A percentile compares a stretch with the other conserved stretches of the same genome.
Evolutionary conservation across 768 basidiomycete genomes (phyloP).

Genomic region (Lactarius trivialis): DNA sequence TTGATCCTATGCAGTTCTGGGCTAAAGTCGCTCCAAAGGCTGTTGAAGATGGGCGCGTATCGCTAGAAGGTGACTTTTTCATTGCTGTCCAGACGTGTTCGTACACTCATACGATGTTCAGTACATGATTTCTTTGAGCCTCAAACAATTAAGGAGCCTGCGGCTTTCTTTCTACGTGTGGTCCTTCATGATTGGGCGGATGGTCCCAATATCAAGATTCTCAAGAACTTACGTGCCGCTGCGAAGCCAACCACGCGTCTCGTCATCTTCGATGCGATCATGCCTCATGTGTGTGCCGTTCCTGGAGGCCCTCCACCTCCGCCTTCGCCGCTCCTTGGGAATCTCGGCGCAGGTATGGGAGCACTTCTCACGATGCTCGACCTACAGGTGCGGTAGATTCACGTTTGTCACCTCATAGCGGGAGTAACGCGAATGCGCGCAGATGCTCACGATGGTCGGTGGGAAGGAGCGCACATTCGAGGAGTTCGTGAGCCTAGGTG

Average conservation of each 20-base stretch:
- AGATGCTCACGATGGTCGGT: constrained; percentile 30
- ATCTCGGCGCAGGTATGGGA: constrained; percentile 4
- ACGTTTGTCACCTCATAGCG: background rate
- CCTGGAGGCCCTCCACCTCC: background rate
- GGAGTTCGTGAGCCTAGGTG: constrained; percentile 19
- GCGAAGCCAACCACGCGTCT: constrained; percentile 24
- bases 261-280: constrained; percentile 25
- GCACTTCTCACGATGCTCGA: constrained; percentile 9
- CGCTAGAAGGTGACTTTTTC: constrained; percentile 5
- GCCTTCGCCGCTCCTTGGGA: constrained; percentile 14
- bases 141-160: constrained; percentile 24
- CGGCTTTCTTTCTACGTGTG: constrained; percentile 24
- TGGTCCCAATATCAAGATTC: constrained; percentile 12
- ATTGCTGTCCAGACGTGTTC: background rate
- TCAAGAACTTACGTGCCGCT: constrained; percentile 23
- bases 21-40: background rate
- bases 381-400: constrained; percentile 3
- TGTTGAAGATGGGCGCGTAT: background rate
- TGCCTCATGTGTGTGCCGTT: constrained; percentile 17
- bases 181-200: constrained; percentile 29
- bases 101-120: background rate
- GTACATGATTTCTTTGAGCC: constrained; percentile 15
- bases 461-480: constrained; percentile 30
- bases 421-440: background rate
- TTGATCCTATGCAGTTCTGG: constrained; percentile 5